Percentiles rank a stretch among this genome's conserved stretches.
These are phyloP conservation scores for Lolium rigidum DNA, from an alignment of 176 grass and related monocot genomes.

Conservation along the genomic window DNA sequence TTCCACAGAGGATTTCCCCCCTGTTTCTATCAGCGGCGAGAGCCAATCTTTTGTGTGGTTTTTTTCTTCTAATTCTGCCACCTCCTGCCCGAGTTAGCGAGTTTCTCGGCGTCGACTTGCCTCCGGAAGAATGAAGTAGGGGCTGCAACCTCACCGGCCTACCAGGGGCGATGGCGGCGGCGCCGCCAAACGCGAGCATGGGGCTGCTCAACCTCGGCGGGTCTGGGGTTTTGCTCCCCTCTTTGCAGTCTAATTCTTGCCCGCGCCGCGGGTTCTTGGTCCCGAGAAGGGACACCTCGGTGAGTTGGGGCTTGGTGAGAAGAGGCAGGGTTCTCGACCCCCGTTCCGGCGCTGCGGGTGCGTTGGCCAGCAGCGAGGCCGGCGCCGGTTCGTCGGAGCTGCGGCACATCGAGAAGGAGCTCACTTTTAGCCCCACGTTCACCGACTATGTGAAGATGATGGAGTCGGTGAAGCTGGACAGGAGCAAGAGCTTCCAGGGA, in stretches of 20 bases:
- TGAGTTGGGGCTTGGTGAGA: slow-evolving; percentile 44
- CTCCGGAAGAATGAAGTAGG: slow-evolving; percentile 33
- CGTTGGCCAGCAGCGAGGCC: slow-evolving; percentile 38
- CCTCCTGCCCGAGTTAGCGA: not conserved
- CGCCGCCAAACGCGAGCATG: slow-evolving; percentile 50
- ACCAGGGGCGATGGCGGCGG: slow-evolving; percentile 42
- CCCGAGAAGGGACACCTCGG: slow-evolving; percentile 32
- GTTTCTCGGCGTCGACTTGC: not conserved
- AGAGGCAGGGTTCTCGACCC: slow-evolving; percentile 44
- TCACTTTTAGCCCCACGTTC: slow-evolving; percentile 78
- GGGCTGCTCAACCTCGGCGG: slow-evolving; percentile 39
- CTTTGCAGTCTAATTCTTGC: slow-evolving; percentile 27
- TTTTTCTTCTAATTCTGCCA: not conserved
- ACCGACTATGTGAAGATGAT: slow-evolving; percentile 97
- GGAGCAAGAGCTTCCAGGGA: slow-evolving; percentile 53
- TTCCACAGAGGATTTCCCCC: not conserved
- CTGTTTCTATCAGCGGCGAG: not conserved
- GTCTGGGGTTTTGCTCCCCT: slow-evolving; percentile 39
- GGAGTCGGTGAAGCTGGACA: slow-evolving; percentile 86
- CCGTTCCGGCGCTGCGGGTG: slow-evolving; percentile 20
- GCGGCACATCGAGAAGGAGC: slow-evolving; percentile 82
- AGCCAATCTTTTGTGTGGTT: no score
- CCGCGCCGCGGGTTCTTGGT: slow-evolving; percentile 19
- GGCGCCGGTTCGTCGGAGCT: slow-evolving; percentile 28
- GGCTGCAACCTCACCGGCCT: not conserved